phyloP scores from a whole-genome alignment of 257 asterid species.

The Solanum appendiculatum region DNA sequence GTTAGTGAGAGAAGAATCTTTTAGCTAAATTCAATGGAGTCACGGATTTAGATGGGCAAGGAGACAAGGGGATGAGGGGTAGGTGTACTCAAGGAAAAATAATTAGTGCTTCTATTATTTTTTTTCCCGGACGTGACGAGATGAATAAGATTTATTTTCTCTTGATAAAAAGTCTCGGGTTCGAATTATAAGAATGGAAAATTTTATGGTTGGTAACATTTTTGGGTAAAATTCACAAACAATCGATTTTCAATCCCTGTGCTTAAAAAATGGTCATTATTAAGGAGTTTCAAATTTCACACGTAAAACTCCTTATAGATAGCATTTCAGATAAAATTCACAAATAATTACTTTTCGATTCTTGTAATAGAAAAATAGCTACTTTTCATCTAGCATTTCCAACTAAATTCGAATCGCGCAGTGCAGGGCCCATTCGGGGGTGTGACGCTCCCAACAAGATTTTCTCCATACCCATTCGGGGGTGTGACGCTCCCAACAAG shows the following conservation, averaged over 20 bases:
- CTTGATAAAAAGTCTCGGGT: fast-evolving
- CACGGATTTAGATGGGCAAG: slow-evolving; percentile 13
- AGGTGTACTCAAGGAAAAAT: neutral
- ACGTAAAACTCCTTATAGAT: fast-evolving
- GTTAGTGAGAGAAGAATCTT: neutral
- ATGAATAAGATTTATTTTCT: neutral
- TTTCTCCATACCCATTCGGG: no score
- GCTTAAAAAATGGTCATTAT: neutral
- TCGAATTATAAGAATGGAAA: neutral
- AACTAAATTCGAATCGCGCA: no score
- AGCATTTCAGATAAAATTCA: neutral
- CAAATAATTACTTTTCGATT: neutral
- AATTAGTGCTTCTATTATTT: neutral
- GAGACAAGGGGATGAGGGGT: slow-evolving; percentile 11
- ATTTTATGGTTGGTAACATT: neutral
- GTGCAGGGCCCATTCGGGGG: no score
- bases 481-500: no score
- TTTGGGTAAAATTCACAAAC: neutral
- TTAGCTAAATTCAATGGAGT: neutral
- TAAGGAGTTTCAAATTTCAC: neutral
- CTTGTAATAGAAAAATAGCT: neutral
- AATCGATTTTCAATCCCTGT: fast-evolving
- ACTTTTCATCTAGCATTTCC: fast-evolving
- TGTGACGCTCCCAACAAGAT: no score
- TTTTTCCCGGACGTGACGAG: neutral